Percentiles rank a stretch among this genome's conserved stretches.
Evolutionary conservation across 2,329 filamentous ascomycete species (phyloP).

Genomic region (Plenodomus lindquistii): DNA sequence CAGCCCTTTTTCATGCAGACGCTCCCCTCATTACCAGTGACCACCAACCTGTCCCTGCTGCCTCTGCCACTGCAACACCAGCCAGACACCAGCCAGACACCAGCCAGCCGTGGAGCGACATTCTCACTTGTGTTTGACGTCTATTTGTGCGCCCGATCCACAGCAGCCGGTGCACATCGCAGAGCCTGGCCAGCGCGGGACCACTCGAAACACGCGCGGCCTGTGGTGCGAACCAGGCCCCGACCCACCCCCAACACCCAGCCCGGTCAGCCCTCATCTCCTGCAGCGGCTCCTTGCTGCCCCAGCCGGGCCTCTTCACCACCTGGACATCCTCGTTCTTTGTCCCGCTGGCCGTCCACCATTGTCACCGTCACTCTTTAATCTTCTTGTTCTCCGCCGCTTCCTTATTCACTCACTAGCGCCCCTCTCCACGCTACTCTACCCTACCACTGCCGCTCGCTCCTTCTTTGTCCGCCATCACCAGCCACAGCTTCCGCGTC

Average conservation of each 20-base stretch:
- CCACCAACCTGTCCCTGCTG: neutral
- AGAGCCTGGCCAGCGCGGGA: constrained; percentile 17
- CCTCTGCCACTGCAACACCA: neutral
- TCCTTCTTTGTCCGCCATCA: constrained; percentile 14
- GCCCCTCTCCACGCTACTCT: constrained; percentile 3
- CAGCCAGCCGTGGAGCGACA: neutral
- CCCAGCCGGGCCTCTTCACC: constrained; percentile 1
- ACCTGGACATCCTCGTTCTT: neutral
- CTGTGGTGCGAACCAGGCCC: constrained; percentile 9
- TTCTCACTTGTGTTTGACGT: constrained; percentile 8
- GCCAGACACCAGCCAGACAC: no score
- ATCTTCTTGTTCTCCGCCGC: neutral
- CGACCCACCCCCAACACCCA: constrained; percentile 19
- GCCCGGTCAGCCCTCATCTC: constrained; percentile 2
- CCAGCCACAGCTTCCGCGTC: constrained; percentile 7
- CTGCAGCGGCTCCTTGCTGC: constrained; percentile 4
- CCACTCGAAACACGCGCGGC: constrained; percentile 25
- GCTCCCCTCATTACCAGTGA: neutral
- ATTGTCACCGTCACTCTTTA: constrained; percentile 19
- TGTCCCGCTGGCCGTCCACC: constrained; percentile 1
- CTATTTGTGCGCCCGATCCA: constrained; percentile 6
- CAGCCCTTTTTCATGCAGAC: neutral
- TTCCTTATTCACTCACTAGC: constrained; percentile 5
- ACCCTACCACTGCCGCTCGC: no score
- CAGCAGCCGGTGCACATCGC: constrained; percentile 16